Evolutionary conservation across 805 yeast species (phyloP), one percentile per base, ranked within the genome.

Genomic region (Saccharomycopsis olivae): DNA sequence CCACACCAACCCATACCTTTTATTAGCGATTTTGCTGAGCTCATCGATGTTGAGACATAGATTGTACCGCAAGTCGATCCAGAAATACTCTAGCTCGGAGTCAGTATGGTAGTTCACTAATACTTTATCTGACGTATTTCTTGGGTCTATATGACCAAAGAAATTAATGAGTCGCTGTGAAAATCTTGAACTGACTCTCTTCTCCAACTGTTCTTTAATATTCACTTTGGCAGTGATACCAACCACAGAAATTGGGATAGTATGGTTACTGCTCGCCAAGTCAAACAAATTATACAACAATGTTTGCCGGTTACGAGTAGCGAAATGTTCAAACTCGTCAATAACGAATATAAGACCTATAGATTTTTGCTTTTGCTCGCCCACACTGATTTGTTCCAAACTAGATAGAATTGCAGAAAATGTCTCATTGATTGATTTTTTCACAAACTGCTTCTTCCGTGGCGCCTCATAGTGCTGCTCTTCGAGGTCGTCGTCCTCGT

Each of bases 131-230:
- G 35, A 15, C 13, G 21, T 21, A 28, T 31, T 21, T 15, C 20
- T 30, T 11, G 20, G 3, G 4, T 27, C 41, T 8, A 34, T 6
- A 19, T 34, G 33, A 8, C 49, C 49, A 35, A 46, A 25, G 28
- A 86, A 63, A 14, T 69, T 68, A 18, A 87, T 67, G 2, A 81
- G 59, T 36, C 94, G 62, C 53, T 89, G 96, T 14, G 92, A 78
- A 56, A 88, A 92, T 48, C 99, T 64, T 41, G 94, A 79, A 49
- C 86, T 71, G 1, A 92, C 97, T 51, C 99, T 69, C 53, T 89
- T 92, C 53, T 92, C 99, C 34, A 92, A 62, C 50, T 75, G 66
- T 50, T 89, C 96, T 36, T 88, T 66, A 1, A 86, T 69, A 4
- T 83, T 84, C 36, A 85, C 64, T 39, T 79, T 76, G 1, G 88